Conservation (phyloP, 2,329 filamentous ascomycete species). For the Aspergillus pseudoterreus region DNA sequence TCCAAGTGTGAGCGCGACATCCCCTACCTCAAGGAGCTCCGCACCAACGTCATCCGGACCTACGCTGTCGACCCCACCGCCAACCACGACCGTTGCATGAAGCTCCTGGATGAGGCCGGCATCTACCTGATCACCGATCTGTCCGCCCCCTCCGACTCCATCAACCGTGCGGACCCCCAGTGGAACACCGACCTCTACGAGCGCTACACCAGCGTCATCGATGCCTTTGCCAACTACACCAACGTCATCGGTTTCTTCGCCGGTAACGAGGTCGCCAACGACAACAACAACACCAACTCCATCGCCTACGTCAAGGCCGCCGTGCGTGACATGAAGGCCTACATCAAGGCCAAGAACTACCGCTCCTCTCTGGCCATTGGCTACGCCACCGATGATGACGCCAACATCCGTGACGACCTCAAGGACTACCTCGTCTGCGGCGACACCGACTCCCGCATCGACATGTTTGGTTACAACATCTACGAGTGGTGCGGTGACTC, state of each 20-base stretch:
- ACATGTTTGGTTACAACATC: conserved; percentile 99
- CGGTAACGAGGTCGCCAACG: conserved; percentile 95
- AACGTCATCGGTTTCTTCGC: conserved; percentile 98
- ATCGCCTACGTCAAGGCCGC: conserved; percentile 97
- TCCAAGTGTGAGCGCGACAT: conserved; percentile 78
- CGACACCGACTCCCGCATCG: conserved; percentile 62
- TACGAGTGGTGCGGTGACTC: conserved; percentile 98
- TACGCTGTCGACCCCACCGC: conserved; percentile 82
- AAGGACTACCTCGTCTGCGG: conserved; percentile 96
- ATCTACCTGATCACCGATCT: conserved; percentile 96
- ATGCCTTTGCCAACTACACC: conserved; percentile 74
- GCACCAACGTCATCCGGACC: conserved; percentile 90
- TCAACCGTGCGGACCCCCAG: conserved; percentile 72
- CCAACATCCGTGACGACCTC: conserved; percentile 73
- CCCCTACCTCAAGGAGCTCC: conserved; percentile 70
- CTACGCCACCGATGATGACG: conserved; percentile 93
- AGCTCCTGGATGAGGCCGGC: conserved; percentile 71
- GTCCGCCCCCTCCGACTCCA: conserved; percentile 74
- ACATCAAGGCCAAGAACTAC: conserved; percentile 78
- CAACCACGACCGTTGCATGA: conserved; percentile 83
- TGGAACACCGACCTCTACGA: conserved; percentile 78
- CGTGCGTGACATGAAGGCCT: conserved; percentile 90
- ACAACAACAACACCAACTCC: conserved; percentile 79
- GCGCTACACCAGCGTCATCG: conserved; percentile 81
- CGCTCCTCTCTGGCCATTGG: conserved; percentile 75